phyloP scores from a whole-genome alignment of 2,329 filamentous ascomycete genomes.

The Grosmannia clavigera region DNA sequence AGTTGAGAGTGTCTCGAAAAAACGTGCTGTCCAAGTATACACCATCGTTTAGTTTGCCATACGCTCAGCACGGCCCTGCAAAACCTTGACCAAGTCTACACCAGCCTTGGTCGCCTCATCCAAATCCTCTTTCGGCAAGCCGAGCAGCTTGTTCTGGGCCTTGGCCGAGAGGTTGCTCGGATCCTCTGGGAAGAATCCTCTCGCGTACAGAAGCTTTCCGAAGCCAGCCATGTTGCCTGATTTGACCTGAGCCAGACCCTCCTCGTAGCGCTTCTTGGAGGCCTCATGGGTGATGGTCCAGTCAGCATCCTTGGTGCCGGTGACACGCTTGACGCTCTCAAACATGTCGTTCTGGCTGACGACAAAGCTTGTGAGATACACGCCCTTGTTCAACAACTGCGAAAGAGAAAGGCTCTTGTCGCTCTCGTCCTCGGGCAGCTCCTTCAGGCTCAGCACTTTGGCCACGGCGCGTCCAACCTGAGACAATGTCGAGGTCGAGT shows the following conservation, averaged over 20 bases:
- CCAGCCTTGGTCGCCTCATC: constrained; percentile 10
- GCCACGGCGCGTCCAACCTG: constrained; percentile 44
- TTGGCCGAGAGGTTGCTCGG: constrained; percentile 17
- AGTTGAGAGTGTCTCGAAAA: not conserved
- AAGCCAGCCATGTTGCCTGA: constrained; percentile 22
- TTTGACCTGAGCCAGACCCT: constrained; percentile 31
- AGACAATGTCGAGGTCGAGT: constrained; percentile 44
- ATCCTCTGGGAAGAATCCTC: constrained; percentile 36
- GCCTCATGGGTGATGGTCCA: constrained; percentile 42
- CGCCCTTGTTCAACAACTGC: constrained; percentile 23
- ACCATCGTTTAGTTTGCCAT: not conserved
- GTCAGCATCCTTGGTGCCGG: constrained; percentile 39
- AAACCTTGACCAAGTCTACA: not conserved
- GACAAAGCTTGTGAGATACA: constrained; percentile 44
- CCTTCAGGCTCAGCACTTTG: constrained; percentile 29
- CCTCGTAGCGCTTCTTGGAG: constrained; percentile 31
- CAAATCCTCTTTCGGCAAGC: constrained; percentile 11
- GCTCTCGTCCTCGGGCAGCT: constrained; percentile 27
- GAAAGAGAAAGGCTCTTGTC: constrained; percentile 23
- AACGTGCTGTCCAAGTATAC: not conserved
- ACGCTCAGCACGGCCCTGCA: not conserved
- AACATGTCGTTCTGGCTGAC: constrained; percentile 53
- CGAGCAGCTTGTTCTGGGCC: constrained; percentile 4
- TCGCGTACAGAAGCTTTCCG: constrained; percentile 36
- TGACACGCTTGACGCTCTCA: constrained; percentile 42